Evolutionary conservation across 2,329 filamentous ascomycete species (phyloP).

Genomic region (Ophiosphaerella herpotricha): DNA sequence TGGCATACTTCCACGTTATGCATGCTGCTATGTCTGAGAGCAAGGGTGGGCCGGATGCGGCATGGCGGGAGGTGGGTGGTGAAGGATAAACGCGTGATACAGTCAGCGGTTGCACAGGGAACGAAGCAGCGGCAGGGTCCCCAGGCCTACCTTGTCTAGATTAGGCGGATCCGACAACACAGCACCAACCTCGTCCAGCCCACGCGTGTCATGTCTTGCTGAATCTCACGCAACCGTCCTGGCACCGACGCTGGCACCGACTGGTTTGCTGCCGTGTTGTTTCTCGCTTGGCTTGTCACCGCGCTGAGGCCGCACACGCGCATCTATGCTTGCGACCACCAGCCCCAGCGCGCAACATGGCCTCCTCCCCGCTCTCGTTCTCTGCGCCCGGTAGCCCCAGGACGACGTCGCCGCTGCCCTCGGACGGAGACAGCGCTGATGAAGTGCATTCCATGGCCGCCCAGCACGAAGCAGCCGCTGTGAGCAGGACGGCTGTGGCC

Average conservation of each 20-base stretch:
- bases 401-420: conserved; percentile 33
- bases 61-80: not conserved
- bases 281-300: conserved; percentile 20
- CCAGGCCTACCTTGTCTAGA: conserved; percentile 11
- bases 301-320: not conserved
- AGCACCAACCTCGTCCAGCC: conserved; percentile 9
- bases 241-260: conserved; percentile 18
- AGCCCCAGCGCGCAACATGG: conserved; percentile 32
- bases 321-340: conserved; percentile 13
- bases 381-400: conserved; percentile 32
- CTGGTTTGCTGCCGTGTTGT: conserved; percentile 20
- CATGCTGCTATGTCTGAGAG: not conserved
- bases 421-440: conserved; percentile 30
- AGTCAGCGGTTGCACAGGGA: conserved; percentile 20
- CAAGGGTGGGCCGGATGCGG: not conserved
- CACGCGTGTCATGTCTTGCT: conserved; percentile 5
- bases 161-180: conserved; percentile 14
- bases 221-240: conserved; percentile 24
- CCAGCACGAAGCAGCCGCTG: conserved; percentile 15
- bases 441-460: conserved; percentile 24
- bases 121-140: conserved; percentile 16
- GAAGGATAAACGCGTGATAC: conserved; percentile 10
- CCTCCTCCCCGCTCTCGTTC: conserved; percentile 36
- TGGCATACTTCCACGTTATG: not conserved
- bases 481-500: conserved; percentile 12